These are phyloP conservation scores for Rubia yunnanensis DNA, from an alignment of 257 asterid genomes.

Conservation along the genomic window DNA sequence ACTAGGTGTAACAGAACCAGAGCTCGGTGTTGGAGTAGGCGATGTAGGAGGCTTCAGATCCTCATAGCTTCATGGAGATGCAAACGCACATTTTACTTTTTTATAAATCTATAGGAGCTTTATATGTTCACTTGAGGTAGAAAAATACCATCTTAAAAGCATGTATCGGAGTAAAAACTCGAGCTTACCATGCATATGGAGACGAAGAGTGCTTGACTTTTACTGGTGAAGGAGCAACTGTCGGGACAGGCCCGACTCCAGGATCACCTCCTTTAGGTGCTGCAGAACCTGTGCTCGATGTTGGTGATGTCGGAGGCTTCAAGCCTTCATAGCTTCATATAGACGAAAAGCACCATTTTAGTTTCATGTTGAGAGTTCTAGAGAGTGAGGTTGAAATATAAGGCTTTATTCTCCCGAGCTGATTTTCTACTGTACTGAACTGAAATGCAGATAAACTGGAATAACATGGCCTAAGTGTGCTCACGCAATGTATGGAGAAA, in stretches of 20 bases:
- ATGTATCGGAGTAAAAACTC: neutral
- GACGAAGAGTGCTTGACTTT: constrained; percentile 29
- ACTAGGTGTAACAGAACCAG: constrained; percentile 21
- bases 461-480: too few relatives aligned
- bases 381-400: neutral
- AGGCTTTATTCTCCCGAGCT: too few relatives aligned
- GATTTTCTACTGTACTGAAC: too few relatives aligned
- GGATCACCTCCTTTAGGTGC: constrained; percentile 12
- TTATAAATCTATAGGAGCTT: neutral
- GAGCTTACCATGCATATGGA: constrained; percentile 45
- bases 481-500: constrained; percentile 71
- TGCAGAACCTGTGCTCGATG: constrained; percentile 37
- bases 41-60: constrained; percentile 50
- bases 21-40: constrained; percentile 24
- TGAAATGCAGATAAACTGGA: too few relatives aligned
- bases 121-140: neutral
- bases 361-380: neutral
- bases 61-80: constrained; percentile 34
- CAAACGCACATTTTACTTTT: neutral
- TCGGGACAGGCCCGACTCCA: constrained; percentile 17
- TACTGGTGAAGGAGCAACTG: constrained; percentile 22
- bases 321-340: constrained; percentile 47
- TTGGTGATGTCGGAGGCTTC: constrained; percentile 68
- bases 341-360: neutral
- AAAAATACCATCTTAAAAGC: neutral